Evolutionary conservation across 257 asterid genomes (phyloP).

Genomic region (Solanum stenotomum): DNA sequence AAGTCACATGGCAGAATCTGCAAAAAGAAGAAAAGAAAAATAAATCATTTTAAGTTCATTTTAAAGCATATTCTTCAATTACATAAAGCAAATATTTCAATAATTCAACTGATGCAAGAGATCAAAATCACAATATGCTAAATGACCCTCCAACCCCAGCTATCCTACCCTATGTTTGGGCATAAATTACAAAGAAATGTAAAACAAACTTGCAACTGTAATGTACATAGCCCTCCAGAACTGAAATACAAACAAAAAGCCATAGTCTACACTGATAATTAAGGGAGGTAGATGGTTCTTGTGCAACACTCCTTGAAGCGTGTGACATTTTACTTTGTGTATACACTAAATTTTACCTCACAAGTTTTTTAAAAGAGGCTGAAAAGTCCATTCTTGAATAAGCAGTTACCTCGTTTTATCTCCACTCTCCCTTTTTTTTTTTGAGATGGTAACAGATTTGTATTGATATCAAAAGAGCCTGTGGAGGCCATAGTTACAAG

Average conservation of each 20-base stretch:
- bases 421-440: neutral
- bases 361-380: neutral
- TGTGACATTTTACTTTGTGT: neutral
- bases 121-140: neutral
- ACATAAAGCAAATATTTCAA: neutral
- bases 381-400: neutral
- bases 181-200: neutral
- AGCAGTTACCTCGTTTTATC: neutral
- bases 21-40: neutral
- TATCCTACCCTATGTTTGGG: neutral
- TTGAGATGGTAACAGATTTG: neutral
- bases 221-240: neutral
- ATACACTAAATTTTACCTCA: neutral
- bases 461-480: neutral
- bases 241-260: neutral
- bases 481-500: neutral
- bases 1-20: conserved; percentile 74
- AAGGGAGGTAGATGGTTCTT: neutral
- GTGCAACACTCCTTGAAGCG: neutral
- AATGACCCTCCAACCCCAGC: neutral
- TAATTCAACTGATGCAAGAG: neutral
- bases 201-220: neutral
- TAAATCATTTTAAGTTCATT: neutral
- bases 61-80: neutral
- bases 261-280: neutral